Evolutionary conservation across 2,329 filamentous ascomycete species (phyloP).

Genomic region (Trichoderma brevicompactum): DNA sequence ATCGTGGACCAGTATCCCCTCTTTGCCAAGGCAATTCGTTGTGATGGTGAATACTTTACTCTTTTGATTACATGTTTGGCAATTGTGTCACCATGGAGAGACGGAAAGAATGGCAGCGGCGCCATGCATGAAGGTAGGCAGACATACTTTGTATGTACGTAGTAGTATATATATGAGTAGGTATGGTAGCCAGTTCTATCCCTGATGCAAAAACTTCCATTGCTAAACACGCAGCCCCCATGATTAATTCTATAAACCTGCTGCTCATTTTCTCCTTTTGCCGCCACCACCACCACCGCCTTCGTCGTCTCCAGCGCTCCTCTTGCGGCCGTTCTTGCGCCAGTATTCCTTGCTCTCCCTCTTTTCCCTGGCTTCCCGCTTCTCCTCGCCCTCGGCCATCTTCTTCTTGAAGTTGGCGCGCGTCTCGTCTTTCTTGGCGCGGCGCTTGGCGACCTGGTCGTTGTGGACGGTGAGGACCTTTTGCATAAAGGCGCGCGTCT

Average conservation of each 20-base stretch:
- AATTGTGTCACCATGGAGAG: neutral
- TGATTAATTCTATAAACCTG: neutral
- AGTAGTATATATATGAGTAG: neutral
- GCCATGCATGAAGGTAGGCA: neutral
- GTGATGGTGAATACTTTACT: neutral
- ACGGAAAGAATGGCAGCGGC: neutral
- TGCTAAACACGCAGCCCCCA: neutral
- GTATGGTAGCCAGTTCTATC: slow-evolving; percentile 10
- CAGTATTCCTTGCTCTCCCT: slow-evolving; percentile 91
- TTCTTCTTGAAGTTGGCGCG: slow-evolving; percentile 80
- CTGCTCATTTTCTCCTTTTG: slow-evolving; percentile 42
- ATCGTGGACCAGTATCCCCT: neutral
- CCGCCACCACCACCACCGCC: slow-evolving; percentile 43
- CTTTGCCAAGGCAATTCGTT: neutral
- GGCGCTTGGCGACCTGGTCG: slow-evolving; percentile 83
- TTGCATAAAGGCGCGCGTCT: slow-evolving; percentile 85
- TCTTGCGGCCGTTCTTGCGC: slow-evolving; percentile 82
- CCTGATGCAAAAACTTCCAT: slow-evolving; percentile 1
- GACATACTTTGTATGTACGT: neutral
- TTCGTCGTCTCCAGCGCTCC: slow-evolving; percentile 49
- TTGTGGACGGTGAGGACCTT: slow-evolving; percentile 89
- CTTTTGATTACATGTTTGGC: neutral
- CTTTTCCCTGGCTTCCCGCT: slow-evolving; percentile 85
- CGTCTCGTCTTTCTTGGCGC: slow-evolving; percentile 86
- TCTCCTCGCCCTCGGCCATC: slow-evolving; percentile 80